Conservation (phyloP, 1,139 yeast genomes). For the Scheffersomyces lignicola region DNA sequence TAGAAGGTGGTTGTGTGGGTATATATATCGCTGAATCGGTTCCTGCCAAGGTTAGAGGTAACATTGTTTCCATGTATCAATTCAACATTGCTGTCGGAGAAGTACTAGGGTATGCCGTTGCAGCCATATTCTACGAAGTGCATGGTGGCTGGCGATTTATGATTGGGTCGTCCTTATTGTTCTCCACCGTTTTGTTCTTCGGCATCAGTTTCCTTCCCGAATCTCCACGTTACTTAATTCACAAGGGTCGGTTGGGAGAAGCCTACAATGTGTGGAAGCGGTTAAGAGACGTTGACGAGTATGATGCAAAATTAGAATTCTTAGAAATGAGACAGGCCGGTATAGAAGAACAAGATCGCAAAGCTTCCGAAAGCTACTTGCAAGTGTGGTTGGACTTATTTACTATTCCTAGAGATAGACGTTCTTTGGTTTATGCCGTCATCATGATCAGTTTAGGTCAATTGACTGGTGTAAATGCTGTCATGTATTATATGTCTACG, state of each 20-base stretch:
- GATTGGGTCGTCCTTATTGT: constrained; percentile 58
- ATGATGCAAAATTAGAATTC: constrained; percentile 47
- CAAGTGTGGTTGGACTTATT: constrained; percentile 49
- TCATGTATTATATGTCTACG: constrained; percentile 56
- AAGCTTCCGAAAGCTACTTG: constrained; percentile 22
- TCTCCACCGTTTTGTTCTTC: constrained; percentile 48
- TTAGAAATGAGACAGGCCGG: constrained; percentile 43
- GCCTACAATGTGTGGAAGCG: constrained; percentile 56
- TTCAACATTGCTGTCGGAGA: constrained; percentile 61
- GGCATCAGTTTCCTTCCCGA: constrained; percentile 52
- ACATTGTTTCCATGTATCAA: constrained; percentile 56
- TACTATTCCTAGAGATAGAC: constrained; percentile 53
- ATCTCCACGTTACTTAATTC: constrained; percentile 54
- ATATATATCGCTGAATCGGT: constrained; percentile 60
- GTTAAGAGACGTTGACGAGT: constrained; percentile 44
- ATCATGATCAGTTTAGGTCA: constrained; percentile 60
- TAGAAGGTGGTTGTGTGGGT: constrained; percentile 63
- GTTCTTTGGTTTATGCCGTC: constrained; percentile 56
- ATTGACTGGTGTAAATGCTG: constrained; percentile 57
- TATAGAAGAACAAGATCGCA: constrained; percentile 25
- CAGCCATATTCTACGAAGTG: constrained; percentile 56
- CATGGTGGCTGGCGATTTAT: constrained; percentile 60
- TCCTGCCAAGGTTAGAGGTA: constrained; percentile 58
- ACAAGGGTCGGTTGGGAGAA: constrained; percentile 50
- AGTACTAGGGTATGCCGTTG: constrained; percentile 55